Conservation (phyloP, 2,329 filamentous ascomycete genomes). For the Ophiocordyceps camponoti-saundersi region DNA sequence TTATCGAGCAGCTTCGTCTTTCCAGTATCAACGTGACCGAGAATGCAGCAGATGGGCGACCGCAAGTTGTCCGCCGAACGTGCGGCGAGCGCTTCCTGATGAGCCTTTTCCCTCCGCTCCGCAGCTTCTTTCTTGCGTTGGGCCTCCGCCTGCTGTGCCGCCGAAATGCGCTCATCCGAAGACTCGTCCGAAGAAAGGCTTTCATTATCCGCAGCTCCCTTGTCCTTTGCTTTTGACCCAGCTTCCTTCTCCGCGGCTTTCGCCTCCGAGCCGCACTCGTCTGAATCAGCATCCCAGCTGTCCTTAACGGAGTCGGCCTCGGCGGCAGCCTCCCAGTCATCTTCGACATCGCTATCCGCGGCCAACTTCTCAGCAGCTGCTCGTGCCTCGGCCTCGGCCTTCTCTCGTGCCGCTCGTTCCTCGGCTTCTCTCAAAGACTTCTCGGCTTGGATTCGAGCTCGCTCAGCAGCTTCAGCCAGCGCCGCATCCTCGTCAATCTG, state of each 20-base stretch:
- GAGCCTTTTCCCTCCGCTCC: slow-evolving; percentile 72
- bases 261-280: slow-evolving; percentile 42
- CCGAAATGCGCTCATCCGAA: slow-evolving; percentile 59
- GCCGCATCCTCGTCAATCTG: slow-evolving; percentile 62
- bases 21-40: slow-evolving; percentile 98
- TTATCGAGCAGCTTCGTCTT: slow-evolving; percentile 99
- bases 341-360: slow-evolving; percentile 44
- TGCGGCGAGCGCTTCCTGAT: slow-evolving; percentile 80
- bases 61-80: slow-evolving; percentile 87
- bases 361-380: slow-evolving; percentile 37
- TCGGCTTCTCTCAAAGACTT: slow-evolving; percentile 44
- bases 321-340: slow-evolving; percentile 80
- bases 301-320: slow-evolving; percentile 68
- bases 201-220: slow-evolving; percentile 12
- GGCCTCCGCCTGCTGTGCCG: slow-evolving; percentile 53
- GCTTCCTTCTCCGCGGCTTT: slow-evolving; percentile 8
- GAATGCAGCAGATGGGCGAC: slow-evolving; percentile 98
- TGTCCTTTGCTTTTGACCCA: slow-evolving; percentile 22
- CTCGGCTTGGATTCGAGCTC: slow-evolving; percentile 51
- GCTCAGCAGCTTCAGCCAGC: slow-evolving; percentile 62
- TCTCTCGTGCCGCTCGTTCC: slow-evolving; percentile 39
- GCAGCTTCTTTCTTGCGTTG: slow-evolving; percentile 78
- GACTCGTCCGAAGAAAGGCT: slow-evolving; percentile 32
- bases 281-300: slow-evolving; percentile 80
- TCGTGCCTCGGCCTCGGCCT: slow-evolving; percentile 38